These are phyloP conservation scores for Lagenidium sp. DNA, from an alignment of 352 stramenopile species.

Conservation along the genomic window DNA sequence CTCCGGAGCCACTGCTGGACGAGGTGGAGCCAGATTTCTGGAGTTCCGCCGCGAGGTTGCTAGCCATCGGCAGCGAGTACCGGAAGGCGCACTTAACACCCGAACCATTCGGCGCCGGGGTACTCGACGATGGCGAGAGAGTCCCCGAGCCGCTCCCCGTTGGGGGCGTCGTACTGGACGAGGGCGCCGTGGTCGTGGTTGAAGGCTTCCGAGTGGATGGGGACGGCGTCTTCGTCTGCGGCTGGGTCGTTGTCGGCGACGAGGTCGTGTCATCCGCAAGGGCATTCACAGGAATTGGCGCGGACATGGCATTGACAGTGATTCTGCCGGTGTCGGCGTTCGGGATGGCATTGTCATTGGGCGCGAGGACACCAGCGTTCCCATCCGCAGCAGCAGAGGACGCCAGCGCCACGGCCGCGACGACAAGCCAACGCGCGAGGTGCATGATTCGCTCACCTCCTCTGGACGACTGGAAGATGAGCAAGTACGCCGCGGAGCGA, in stretches of 20 bases:
- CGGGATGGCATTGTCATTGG: too few relatives aligned
- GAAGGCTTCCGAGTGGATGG: background rate
- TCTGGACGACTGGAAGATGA: too few relatives aligned
- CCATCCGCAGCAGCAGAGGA: constrained; percentile 6
- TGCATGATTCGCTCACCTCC: too few relatives aligned
- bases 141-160: constrained; percentile 2
- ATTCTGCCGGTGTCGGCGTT: background rate
- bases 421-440: too few relatives aligned
- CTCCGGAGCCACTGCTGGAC: background rate
- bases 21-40: constrained; percentile 4
- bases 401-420: background rate
- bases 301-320: background rate
- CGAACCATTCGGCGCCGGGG: constrained; percentile 4
- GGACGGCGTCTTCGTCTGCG: background rate
- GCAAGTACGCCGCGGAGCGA: too few relatives aligned
- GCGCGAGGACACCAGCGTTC: constrained; percentile 4
- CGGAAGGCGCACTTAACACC: constrained; percentile 16
- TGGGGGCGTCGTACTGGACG: background rate
- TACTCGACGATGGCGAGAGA: background rate
- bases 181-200: background rate
- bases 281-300: background rate
- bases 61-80: constrained; percentile 15
- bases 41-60: constrained; percentile 14
- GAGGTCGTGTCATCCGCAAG: background rate
- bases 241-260: background rate